A percentile compares a stretch with the other conserved stretches of the same genome.
These are phyloP conservation scores for Alternaria sp. DNA, from an alignment of 2,329 filamentous ascomycete genomes.

Conservation along the genomic window DNA sequence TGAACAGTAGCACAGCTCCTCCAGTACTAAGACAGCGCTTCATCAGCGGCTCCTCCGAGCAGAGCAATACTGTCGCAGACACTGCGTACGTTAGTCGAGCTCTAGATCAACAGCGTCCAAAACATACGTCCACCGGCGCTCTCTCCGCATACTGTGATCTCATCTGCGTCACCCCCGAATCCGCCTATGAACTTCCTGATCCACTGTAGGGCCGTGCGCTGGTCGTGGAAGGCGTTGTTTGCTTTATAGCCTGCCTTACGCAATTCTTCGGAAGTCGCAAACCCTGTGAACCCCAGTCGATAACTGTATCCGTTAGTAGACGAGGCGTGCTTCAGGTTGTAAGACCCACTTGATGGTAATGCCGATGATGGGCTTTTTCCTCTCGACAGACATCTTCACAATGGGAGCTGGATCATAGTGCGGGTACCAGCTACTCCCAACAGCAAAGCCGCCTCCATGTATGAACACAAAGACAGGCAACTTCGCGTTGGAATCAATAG, in stretches of 20 bases:
- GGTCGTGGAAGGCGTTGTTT: slow-evolving; percentile 46
- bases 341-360: slow-evolving; percentile 53
- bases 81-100: slow-evolving; percentile 19
- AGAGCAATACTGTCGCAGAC: slow-evolving; percentile 35
- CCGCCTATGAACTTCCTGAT: slow-evolving; percentile 44
- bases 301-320: slow-evolving; percentile 27
- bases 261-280: slow-evolving; percentile 57
- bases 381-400: slow-evolving; percentile 53
- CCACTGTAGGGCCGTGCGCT: slow-evolving; percentile 48
- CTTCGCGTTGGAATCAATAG: slow-evolving; percentile 32
- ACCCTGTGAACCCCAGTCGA: slow-evolving; percentile 40
- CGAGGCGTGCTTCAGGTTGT: slow-evolving; percentile 37
- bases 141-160: slow-evolving; percentile 54
- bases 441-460: slow-evolving; percentile 59
- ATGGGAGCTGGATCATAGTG: slow-evolving; percentile 57
- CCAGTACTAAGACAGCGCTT: slow-evolving; percentile 53
- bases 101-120: no score
- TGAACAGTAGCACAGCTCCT: slow-evolving; percentile 48
- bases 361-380: slow-evolving; percentile 55
- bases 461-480: slow-evolving; percentile 62
- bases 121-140: slow-evolving; percentile 56
- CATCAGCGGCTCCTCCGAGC: slow-evolving; percentile 41
- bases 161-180: slow-evolving; percentile 48
- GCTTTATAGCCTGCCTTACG: slow-evolving; percentile 50
- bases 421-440: slow-evolving; percentile 61